phyloP scores from a whole-genome alignment of 2,329 filamentous ascomycete species.

The Metarhizium humberi region DNA sequence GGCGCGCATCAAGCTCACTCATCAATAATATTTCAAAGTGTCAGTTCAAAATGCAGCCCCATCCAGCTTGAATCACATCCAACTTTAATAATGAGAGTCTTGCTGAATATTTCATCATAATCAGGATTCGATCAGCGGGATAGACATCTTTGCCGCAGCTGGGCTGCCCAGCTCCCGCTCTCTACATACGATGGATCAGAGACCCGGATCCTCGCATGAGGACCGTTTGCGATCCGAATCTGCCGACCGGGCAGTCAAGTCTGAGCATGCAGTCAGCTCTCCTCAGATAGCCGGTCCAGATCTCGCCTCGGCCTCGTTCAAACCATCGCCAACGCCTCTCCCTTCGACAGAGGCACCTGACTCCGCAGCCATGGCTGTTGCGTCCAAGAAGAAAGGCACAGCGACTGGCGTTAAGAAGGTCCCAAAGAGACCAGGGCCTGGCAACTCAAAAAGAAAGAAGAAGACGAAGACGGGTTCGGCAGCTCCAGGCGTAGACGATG shows the following conservation, averaged over 20 bases:
- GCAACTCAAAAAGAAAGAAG: constrained; percentile 21
- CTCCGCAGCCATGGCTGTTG: constrained; percentile 12
- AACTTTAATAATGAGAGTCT: background rate
- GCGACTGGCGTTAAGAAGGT: constrained; percentile 32
- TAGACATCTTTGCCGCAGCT: background rate
- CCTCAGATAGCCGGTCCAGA: constrained; percentile 14
- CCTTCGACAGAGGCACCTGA: constrained; percentile 21
- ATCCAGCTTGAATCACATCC: background rate
- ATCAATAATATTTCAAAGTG: background rate
- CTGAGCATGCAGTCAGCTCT: constrained; percentile 13
- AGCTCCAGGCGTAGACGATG: constrained; percentile 17
- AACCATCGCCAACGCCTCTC: constrained; percentile 19
- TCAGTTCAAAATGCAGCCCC: background rate
- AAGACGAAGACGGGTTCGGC: constrained; percentile 19
- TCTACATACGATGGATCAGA: constrained; percentile 16
- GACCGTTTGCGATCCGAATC: constrained; percentile 18
- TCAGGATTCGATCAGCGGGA: background rate
- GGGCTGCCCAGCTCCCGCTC: background rate
- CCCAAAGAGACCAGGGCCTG: constrained; percentile 27
- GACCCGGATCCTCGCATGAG: constrained; percentile 12
- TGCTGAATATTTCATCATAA: background rate
- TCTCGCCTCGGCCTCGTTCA: constrained; percentile 13
- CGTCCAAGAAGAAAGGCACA: constrained; percentile 31
- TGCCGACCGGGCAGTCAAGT: constrained; percentile 18
- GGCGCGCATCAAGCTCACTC: background rate